These are phyloP conservation scores for Podaxis sp. DNA, from an alignment of 768 basidiomycete species.

Conservation along the genomic window DNA sequence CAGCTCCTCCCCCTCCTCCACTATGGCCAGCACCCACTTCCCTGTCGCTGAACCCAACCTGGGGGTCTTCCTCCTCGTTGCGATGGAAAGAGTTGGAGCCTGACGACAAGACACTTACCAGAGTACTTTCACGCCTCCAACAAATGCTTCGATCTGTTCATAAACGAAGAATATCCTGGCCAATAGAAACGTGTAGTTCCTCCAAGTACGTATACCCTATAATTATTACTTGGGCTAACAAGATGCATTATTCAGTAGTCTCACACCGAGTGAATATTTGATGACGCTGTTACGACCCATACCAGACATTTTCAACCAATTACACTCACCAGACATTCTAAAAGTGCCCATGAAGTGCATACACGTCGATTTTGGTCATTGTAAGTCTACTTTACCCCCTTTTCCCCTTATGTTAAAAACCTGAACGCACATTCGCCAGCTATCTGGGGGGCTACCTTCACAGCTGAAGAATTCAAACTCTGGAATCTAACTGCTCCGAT, in stretches of 20 bases:
- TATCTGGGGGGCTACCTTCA: slow-evolving; percentile 17
- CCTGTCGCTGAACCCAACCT: neutral
- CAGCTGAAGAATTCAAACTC: slow-evolving; percentile 7
- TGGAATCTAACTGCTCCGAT: slow-evolving; percentile 14
- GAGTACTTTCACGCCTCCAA: neutral
- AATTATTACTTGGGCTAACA: neutral
- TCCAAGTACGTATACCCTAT: neutral
- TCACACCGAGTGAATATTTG: slow-evolving; percentile 18
- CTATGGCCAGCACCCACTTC: neutral
- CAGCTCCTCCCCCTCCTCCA: neutral
- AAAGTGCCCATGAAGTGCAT: slow-evolving; percentile 19
- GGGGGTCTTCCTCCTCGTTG: neutral
- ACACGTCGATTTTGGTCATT: slow-evolving; percentile 18
- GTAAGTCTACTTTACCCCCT: slow-evolving; percentile 10
- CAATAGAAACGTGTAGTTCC: slow-evolving; percentile 1
- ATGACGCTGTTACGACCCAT: slow-evolving; percentile 19
- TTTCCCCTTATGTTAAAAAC: neutral
- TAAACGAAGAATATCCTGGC: slow-evolving; percentile 20
- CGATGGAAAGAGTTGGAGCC: neutral
- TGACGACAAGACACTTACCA: neutral
- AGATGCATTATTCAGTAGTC: neutral
- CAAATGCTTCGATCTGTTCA: slow-evolving; percentile 14
- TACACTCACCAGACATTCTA: slow-evolving; percentile 17
- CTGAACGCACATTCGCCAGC: slow-evolving; percentile 5
- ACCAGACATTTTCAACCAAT: slow-evolving; percentile 20